Conservation (phyloP, 352 stramenopile species). For the Globisporangium mamillatum region DNA sequence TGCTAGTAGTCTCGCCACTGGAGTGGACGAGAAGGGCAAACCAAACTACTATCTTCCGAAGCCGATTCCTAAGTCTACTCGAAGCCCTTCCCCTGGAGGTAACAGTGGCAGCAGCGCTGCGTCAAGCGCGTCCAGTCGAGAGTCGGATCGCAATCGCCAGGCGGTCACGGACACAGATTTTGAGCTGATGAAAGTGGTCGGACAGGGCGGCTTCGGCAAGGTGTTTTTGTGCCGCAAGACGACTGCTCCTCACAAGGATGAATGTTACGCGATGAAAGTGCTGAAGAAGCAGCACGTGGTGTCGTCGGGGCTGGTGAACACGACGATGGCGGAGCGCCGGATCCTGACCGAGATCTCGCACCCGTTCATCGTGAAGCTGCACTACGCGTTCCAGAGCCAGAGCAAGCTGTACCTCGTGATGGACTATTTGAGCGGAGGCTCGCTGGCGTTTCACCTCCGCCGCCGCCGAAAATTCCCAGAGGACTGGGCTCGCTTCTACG, state of each 20-base stretch:
- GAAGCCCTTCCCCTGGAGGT: conserved; percentile 20
- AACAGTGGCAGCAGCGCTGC: conserved; percentile 11
- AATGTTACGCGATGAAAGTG: conserved; percentile 99
- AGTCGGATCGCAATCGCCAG: conserved; percentile 25
- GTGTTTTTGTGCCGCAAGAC: conserved; percentile 97
- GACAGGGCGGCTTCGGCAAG: conserved; percentile 96
- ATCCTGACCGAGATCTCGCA: conserved; percentile 92
- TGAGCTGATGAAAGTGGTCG: conserved; percentile 96
- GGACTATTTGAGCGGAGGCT: conserved; percentile 91
- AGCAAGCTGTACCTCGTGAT: conserved; percentile 93
- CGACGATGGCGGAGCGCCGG: conserved; percentile 91
- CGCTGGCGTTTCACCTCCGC: conserved; percentile 86
- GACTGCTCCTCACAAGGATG: conserved; percentile 79
- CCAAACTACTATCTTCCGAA: conserved; percentile 84
- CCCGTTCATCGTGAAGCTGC: conserved; percentile 93
- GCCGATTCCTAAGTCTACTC: conserved; percentile 42
- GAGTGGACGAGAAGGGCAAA: conserved; percentile 44
- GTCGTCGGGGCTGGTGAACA: conserved; percentile 90
- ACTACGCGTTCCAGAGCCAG: conserved; percentile 94
- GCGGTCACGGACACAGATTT: conserved; percentile 90
- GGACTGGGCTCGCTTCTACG: conserved; percentile 90
- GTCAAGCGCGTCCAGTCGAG: conserved; percentile 13
- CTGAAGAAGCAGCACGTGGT: conserved; percentile 92
- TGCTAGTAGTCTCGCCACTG: neutral
- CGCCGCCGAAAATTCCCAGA: conserved; percentile 89